A percentile compares a stretch with the other conserved stretches of the same genome.
phyloP scores from a whole-genome alignment of 2,329 filamentous ascomycete species.

The Paradendryphiella salina region DNA sequence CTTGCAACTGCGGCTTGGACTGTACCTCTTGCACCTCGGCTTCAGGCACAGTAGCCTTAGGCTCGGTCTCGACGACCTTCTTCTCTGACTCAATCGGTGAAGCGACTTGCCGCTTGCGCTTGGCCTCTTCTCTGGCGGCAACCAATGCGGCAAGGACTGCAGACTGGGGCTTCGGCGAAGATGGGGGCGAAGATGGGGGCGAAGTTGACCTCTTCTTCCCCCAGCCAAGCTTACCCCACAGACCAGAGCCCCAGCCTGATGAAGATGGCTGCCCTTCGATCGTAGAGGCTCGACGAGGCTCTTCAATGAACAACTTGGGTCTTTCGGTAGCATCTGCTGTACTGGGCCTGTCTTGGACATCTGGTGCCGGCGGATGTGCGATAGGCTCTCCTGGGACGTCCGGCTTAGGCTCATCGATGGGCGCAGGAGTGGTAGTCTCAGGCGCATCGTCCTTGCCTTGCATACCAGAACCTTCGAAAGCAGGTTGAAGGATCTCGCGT shows the following conservation, averaged over 20 bases:
- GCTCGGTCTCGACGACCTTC: slow-evolving; percentile 7
- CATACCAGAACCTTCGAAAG: slow-evolving; percentile 19
- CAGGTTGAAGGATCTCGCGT: slow-evolving; percentile 28
- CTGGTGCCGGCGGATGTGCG: neutral
- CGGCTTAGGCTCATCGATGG: neutral
- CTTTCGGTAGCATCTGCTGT: slow-evolving; percentile 6
- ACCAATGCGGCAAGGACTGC: slow-evolving; percentile 14
- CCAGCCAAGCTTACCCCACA: slow-evolving; percentile 41
- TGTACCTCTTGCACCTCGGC: neutral
- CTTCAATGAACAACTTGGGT: slow-evolving; percentile 5
- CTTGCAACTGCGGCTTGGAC: slow-evolving; percentile 4
- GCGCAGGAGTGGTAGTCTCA: slow-evolving; percentile 5
- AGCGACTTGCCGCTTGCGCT: slow-evolving; percentile 3
- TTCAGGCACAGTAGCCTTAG: neutral
- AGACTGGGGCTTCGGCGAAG: slow-evolving; percentile 12
- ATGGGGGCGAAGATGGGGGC: slow-evolving; percentile 13
- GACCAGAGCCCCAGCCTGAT: slow-evolving; percentile 31
- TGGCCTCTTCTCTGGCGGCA: slow-evolving; percentile 10
- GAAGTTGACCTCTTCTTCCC: slow-evolving; percentile 34
- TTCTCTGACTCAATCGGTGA: slow-evolving; percentile 4
- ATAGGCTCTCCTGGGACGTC: neutral
- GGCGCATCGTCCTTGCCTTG: slow-evolving; percentile 16
- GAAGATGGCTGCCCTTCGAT: slow-evolving; percentile 13
- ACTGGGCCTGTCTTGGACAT: slow-evolving; percentile 2
- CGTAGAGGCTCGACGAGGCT: slow-evolving; percentile 6